Percentiles rank a stretch among this genome's conserved stretches.
These are phyloP conservation scores for Sistotremastrum niveocremeum DNA, from an alignment of 768 basidiomycete species.

Conservation along the genomic window DNA sequence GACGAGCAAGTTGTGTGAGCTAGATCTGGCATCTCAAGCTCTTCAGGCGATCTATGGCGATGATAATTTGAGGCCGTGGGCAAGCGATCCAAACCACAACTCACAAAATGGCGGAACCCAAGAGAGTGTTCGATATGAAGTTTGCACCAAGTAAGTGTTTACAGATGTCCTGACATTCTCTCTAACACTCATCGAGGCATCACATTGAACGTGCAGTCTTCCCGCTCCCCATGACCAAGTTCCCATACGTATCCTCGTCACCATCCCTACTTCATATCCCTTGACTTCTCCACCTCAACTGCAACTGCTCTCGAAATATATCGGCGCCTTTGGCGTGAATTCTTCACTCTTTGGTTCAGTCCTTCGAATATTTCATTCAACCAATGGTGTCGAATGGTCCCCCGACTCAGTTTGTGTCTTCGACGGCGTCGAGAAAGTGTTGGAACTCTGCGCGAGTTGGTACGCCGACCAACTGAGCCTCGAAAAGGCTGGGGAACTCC, in stretches of 20 bases:
- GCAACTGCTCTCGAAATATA: slow-evolving; percentile 72
- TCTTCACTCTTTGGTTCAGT: slow-evolving; percentile 62
- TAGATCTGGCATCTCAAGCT: slow-evolving; percentile 26
- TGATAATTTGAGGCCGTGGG: slow-evolving; percentile 48
- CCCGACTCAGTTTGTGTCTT: slow-evolving; percentile 70
- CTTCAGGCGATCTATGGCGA: slow-evolving; percentile 78
- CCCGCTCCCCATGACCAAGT: slow-evolving; percentile 39
- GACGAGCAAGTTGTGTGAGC: slow-evolving; percentile 2
- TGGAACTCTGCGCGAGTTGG: slow-evolving; percentile 57
- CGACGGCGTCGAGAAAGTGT: slow-evolving; percentile 67
- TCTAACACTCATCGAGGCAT: not conserved
- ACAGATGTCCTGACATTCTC: slow-evolving; percentile 6
- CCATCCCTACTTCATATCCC: slow-evolving; percentile 46
- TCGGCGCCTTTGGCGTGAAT: slow-evolving; percentile 69
- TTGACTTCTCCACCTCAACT: slow-evolving; percentile 58
- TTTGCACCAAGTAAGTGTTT: slow-evolving; percentile 43
- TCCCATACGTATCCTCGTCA: slow-evolving; percentile 27
- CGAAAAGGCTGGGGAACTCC: slow-evolving; percentile 39
- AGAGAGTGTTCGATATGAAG: slow-evolving; percentile 45
- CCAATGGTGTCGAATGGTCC: slow-evolving; percentile 63
- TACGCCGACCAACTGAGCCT: slow-evolving; percentile 50
- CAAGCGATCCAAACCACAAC: slow-evolving; percentile 13
- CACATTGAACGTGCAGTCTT: slow-evolving; percentile 24
- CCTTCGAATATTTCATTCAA: slow-evolving; percentile 69
- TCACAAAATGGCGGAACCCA: slow-evolving; percentile 13